Evolutionary conservation across 1,139 yeast species (phyloP).

Genomic region (Lizanozyma gosingica): DNA sequence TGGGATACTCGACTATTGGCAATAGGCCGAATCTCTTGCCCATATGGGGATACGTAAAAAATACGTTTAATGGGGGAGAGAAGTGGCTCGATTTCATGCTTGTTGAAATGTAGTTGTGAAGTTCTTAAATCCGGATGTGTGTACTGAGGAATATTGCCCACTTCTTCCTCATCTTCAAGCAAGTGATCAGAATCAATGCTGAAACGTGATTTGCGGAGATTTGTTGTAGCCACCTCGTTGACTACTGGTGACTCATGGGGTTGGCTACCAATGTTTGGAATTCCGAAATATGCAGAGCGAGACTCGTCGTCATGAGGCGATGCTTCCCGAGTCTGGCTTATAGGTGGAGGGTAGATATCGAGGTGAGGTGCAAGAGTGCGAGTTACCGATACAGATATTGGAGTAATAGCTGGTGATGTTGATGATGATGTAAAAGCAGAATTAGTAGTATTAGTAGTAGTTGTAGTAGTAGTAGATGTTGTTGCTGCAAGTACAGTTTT

Average conservation of each 20-base stretch:
- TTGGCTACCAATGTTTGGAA: background rate
- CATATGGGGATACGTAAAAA: slow-evolving; percentile 79
- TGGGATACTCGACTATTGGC: slow-evolving; percentile 60
- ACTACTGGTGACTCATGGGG: slow-evolving; percentile 6
- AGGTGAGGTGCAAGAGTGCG: no score
- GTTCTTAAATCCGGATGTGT: slow-evolving; percentile 71
- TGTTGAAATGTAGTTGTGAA: slow-evolving; percentile 68
- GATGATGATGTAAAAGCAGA: background rate
- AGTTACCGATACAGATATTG: no score
- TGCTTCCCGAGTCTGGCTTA: background rate
- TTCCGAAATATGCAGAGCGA: background rate
- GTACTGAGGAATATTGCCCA: slow-evolving; percentile 64
- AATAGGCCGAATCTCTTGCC: slow-evolving; percentile 75
- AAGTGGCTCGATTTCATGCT: slow-evolving; percentile 47
- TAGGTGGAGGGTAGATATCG: background rate
- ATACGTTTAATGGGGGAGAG: slow-evolving; percentile 69
- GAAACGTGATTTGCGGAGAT: background rate
- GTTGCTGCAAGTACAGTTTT: no score
- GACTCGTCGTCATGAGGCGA: background rate
- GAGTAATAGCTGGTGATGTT: no score
- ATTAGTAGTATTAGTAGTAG: background rate
- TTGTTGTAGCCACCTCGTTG: slow-evolving; percentile 13
- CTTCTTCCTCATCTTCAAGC: slow-evolving; percentile 26
- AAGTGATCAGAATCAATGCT: slow-evolving; percentile 4
- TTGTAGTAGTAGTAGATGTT: background rate